Percentiles rank a stretch among this genome's conserved stretches.
Evolutionary conservation across 768 basidiomycete genomes (phyloP).

Genomic region (Amanita pseudoporphyria): DNA sequence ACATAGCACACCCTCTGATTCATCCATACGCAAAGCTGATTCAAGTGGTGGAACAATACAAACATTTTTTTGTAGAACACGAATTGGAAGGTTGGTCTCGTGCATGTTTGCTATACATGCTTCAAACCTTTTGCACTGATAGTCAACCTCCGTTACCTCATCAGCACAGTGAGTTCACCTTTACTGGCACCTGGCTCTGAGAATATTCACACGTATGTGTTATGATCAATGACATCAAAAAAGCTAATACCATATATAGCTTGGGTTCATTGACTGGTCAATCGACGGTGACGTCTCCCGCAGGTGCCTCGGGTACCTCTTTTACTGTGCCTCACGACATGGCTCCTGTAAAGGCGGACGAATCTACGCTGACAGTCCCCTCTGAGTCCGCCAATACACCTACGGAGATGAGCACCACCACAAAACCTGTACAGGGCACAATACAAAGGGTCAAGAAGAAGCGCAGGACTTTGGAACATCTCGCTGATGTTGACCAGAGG

Average conservation of each 20-base stretch:
- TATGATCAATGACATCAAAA: not conserved
- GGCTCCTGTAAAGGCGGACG: not conserved
- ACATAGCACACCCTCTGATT: conserved; percentile 22
- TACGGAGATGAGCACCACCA: not conserved
- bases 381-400: not conserved
- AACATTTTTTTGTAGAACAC: conserved; percentile 24
- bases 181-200: not conserved
- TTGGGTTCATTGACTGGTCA: not conserved
- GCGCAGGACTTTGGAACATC: conserved; percentile 1
- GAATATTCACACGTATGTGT: not conserved
- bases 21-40: conserved; percentile 26
- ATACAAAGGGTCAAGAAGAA: conserved; percentile 4
- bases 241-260: not conserved
- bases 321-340: not conserved
- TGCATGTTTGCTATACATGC: not conserved
- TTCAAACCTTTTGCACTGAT: not conserved
- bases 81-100: conserved; percentile 20
- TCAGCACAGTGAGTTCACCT: not conserved
- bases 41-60: conserved; percentile 19
- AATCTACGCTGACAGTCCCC: not conserved
- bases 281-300: not conserved
- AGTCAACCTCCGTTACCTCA: not conserved
- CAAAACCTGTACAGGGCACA: not conserved
- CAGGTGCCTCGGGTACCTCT: not conserved
- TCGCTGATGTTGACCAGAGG: conserved; percentile 4